phyloP scores from a whole-genome alignment of 2,329 filamentous ascomycete species.

The Phaeoacremonium minimum region DNA sequence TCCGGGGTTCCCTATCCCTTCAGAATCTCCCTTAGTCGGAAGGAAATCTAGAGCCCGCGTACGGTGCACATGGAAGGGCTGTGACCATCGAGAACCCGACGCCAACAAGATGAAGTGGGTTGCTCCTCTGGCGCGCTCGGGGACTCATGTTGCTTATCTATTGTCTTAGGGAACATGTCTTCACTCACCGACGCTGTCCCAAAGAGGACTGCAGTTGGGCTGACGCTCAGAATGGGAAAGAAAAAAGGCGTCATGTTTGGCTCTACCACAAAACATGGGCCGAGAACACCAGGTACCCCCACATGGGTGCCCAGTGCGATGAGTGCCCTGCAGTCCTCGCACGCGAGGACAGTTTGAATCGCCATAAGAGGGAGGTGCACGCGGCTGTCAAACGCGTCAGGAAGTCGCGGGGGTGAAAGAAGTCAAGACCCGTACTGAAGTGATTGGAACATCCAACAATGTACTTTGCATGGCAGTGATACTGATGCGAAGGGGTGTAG shows the following conservation, averaged over 20 bases:
- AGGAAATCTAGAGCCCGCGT: constrained; percentile 3
- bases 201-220: constrained; percentile 4
- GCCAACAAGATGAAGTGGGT: constrained; percentile 1
- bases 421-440: background rate
- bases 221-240: constrained; percentile 1
- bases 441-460: no score
- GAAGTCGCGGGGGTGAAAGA: background rate
- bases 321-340: constrained; percentile 1
- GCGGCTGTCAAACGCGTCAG: constrained; percentile 1
- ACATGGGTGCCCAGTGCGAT: constrained; percentile 2
- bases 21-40: constrained; percentile 2
- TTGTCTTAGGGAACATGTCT: constrained; percentile 2
- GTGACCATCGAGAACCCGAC: constrained; percentile 1
- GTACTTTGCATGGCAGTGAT: no score
- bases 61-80: constrained; percentile 2
- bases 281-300: constrained; percentile 1
- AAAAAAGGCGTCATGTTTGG: constrained; percentile 2
- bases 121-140: background rate
- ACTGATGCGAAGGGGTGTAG: no score
- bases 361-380: constrained; percentile 3
- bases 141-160: constrained; percentile 1
- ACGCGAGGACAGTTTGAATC: constrained; percentile 1
- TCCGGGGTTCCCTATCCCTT: background rate
- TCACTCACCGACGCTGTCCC: constrained; percentile 2
- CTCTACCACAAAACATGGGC: constrained; percentile 2